phyloP scores from a whole-genome alignment of 192 early-diverging fungal species.

The Backusella morwellensis region DNA sequence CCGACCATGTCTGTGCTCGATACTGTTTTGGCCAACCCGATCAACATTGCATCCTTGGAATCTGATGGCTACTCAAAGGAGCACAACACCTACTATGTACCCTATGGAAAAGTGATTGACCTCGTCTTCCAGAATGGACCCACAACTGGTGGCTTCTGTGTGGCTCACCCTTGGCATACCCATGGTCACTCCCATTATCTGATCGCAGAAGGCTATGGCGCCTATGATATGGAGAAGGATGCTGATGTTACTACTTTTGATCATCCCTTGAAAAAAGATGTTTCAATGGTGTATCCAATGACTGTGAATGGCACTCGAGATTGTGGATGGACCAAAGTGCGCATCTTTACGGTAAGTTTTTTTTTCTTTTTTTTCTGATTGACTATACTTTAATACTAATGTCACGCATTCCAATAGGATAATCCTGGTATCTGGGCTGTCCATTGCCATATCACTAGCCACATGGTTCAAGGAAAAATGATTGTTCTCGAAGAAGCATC shows the following conservation, averaged over 20 bases:
- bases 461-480: slow-evolving; percentile 31
- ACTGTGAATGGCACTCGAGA: not conserved
- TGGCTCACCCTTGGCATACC: slow-evolving; percentile 26
- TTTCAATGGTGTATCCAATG: slow-evolving; percentile 11
- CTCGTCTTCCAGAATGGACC: slow-evolving; percentile 22
- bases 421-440: slow-evolving; percentile 31
- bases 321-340: slow-evolving; percentile 21
- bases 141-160: not conserved
- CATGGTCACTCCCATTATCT: slow-evolving; percentile 24
- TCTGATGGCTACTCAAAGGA: not conserved
- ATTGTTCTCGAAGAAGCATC: slow-evolving; percentile 21
- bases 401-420: not conserved
- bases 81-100: slow-evolving; percentile 11
- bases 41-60: not conserved
- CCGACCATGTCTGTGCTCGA: not conserved
- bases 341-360: slow-evolving; percentile 8
- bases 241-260: not conserved
- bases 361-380: not conserved
- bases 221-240: slow-evolving; percentile 13
- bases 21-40: not conserved
- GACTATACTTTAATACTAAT: not conserved
- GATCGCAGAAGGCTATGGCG: slow-evolving; percentile 22
- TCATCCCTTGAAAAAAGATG: slow-evolving; percentile 12
- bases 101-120: slow-evolving; percentile 12
- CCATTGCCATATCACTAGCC: slow-evolving; percentile 28